phyloP scores from a whole-genome alignment of 192 early-diverging fungal genomes.

The Entomortierella beljakovae region DNA sequence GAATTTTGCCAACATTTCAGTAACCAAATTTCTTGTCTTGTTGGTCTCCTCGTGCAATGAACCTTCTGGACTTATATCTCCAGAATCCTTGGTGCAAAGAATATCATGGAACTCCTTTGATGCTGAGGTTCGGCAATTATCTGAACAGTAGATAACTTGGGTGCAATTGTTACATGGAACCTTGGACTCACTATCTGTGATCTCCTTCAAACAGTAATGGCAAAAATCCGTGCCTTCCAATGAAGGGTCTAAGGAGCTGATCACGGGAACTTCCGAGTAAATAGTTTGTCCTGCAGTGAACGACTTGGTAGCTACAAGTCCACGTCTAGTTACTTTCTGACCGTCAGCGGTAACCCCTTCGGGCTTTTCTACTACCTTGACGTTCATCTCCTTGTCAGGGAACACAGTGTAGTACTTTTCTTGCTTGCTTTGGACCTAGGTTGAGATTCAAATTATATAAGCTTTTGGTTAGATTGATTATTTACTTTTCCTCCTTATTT shows the following conservation, averaged over 20 bases:
- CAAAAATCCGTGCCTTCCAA: slow-evolving; percentile 77
- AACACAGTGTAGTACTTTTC: slow-evolving; percentile 85
- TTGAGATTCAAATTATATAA: too few species aligned
- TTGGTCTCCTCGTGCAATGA: slow-evolving; percentile 56
- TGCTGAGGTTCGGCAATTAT: slow-evolving; percentile 69
- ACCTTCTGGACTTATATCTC: slow-evolving; percentile 56
- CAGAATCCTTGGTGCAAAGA: slow-evolving; percentile 52
- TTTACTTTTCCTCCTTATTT: background rate
- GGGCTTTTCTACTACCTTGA: slow-evolving; percentile 77
- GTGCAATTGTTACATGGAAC: slow-evolving; percentile 71
- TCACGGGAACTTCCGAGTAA: slow-evolving; percentile 79
- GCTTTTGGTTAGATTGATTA: too few species aligned
- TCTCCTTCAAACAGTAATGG: slow-evolving; percentile 75
- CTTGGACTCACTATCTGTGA: slow-evolving; percentile 46
- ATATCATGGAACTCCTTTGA: slow-evolving; percentile 74
- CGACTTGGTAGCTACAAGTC: slow-evolving; percentile 76
- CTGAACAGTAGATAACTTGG: slow-evolving; percentile 74
- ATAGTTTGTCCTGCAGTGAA: slow-evolving; percentile 79
- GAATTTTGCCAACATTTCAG: slow-evolving; percentile 86
- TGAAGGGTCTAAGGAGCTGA: slow-evolving; percentile 73
- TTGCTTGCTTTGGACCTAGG: slow-evolving; percentile 72
- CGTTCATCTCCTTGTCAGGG: slow-evolving; percentile 78
- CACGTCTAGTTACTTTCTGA: slow-evolving; percentile 72
- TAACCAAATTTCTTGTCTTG: slow-evolving; percentile 61
- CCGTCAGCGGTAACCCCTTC: slow-evolving; percentile 60